These are phyloP conservation scores for Sporothrix curviconia DNA, from an alignment of 2,329 filamentous ascomycete genomes.

Conservation along the genomic window DNA sequence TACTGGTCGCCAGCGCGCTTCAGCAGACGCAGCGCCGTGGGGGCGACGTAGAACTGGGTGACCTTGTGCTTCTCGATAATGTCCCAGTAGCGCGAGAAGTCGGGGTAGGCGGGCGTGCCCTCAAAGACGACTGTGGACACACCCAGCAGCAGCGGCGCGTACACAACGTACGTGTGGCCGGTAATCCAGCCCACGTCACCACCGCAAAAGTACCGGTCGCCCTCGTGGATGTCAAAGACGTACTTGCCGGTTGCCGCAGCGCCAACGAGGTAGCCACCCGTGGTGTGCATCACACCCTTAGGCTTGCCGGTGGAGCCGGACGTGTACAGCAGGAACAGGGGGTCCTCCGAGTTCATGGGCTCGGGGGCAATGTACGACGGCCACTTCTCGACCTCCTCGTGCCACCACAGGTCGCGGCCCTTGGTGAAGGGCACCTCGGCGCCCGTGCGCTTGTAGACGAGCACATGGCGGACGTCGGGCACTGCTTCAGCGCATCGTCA, in stretches of 20 bases:
- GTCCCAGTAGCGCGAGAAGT: constrained; percentile 98
- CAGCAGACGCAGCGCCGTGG: constrained; percentile 83
- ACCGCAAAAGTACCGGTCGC: constrained; percentile 93
- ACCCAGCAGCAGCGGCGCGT: constrained; percentile 86
- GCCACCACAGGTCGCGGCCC: constrained; percentile 94
- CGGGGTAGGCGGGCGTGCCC: constrained; percentile 92
- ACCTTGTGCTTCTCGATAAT: constrained; percentile 93
- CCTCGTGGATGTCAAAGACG: constrained; percentile 94
- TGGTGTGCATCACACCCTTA: constrained; percentile 98
- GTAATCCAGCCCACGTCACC: constrained; percentile 99
- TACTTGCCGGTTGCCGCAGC: constrained; percentile 95
- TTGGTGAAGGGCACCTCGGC: constrained; percentile 85
- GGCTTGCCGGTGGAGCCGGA: constrained; percentile 97
- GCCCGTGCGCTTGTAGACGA: constrained; percentile 94
- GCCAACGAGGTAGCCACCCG: constrained; percentile 87
- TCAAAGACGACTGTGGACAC: constrained; percentile 95
- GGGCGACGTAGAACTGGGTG: constrained; percentile 97
- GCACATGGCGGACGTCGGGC: constrained; percentile 73
- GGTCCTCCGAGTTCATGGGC: constrained; percentile 86
- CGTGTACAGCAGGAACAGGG: constrained; percentile 94
- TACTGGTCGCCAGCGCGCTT: constrained; percentile 94
- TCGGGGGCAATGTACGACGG: constrained; percentile 87
- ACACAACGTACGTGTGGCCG: constrained; percentile 96
- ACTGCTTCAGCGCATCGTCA: constrained; percentile 94
- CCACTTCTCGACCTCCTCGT: constrained; percentile 97